A percentile compares a stretch with the other conserved stretches of the same genome.
Evolutionary conservation across 176 grass and related monocot genomes (phyloP).

Genomic region (Oryza australiensis): DNA sequence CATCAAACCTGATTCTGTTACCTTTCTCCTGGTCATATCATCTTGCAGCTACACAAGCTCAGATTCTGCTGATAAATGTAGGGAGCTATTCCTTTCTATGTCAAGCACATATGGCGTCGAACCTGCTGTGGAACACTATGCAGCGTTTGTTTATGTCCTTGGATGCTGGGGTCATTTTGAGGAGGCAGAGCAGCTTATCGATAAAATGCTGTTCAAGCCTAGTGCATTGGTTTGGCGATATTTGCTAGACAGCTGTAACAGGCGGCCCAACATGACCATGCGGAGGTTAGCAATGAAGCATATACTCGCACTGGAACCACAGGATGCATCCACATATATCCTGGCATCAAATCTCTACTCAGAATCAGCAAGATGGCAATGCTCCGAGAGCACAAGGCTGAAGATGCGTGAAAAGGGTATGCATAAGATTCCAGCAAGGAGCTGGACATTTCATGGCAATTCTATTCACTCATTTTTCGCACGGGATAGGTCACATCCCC

Average conservation of each 20-base stretch:
- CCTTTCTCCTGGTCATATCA: conserved; percentile 60
- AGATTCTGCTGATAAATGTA: conserved; percentile 46
- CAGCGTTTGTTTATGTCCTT: conserved; percentile 55
- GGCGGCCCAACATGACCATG: conserved; percentile 21
- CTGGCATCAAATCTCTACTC: conserved; percentile 63
- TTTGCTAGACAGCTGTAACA: conserved; percentile 66
- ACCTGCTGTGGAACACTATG: conserved; percentile 54
- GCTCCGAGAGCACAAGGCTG: conserved; percentile 54
- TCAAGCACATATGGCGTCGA: conserved; percentile 32
- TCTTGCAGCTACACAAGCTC: conserved; percentile 58
- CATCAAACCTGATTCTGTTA: conserved; percentile 58
- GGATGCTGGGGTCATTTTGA: conserved; percentile 59
- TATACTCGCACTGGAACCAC: conserved; percentile 41
- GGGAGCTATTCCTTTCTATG: conserved; percentile 52
- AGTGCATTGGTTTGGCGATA: conserved; percentile 60
- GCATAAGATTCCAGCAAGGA: conserved; percentile 57
- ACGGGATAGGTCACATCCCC: conserved; percentile 60
- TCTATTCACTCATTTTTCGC: conserved; percentile 59
- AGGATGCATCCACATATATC: neutral
- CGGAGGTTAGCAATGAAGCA: conserved; percentile 43
- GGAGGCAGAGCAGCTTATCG: conserved; percentile 57
- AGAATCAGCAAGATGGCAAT: conserved; percentile 64
- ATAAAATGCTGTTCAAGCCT: conserved; percentile 50
- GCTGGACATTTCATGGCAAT: conserved; percentile 60
- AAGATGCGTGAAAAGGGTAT: conserved; percentile 64